Conservation (phyloP, 2,329 filamentous ascomycete genomes). For the Chalara sp. region DNA sequence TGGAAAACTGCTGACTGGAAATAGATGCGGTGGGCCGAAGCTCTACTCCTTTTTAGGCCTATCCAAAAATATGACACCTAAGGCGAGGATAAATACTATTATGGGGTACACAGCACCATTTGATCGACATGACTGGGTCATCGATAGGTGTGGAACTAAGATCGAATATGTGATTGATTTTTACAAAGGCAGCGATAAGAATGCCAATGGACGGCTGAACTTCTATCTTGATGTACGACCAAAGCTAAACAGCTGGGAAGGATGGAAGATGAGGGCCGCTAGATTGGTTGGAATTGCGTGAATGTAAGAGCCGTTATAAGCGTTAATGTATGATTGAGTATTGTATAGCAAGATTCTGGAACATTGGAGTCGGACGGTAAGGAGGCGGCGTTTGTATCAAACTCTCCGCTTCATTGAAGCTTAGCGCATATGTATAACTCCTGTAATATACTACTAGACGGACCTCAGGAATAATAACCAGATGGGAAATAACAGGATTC, state of each 20-base stretch:
- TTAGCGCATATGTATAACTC: too few species aligned
- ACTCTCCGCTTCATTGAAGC: too few species aligned
- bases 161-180: constrained; percentile 98
- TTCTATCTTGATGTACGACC: constrained; percentile 64
- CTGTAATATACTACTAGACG: too few species aligned
- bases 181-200: constrained; percentile 60
- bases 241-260: constrained; percentile 63
- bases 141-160: constrained; percentile 79
- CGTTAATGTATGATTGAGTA: neutral
- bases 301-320: neutral
- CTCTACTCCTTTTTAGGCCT: constrained; percentile 79
- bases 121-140: constrained; percentile 94
- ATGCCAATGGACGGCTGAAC: constrained; percentile 40
- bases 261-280: constrained; percentile 57
- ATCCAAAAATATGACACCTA: constrained; percentile 65
- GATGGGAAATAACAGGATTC: too few species aligned
- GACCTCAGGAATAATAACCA: too few species aligned
- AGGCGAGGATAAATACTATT: constrained; percentile 73
- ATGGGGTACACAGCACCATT: constrained; percentile 90
- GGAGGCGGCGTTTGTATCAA: too few species aligned
- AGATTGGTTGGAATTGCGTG: constrained; percentile 44
- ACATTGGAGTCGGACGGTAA: too few species aligned
- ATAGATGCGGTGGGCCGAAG: constrained; percentile 67
- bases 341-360: too few species aligned
- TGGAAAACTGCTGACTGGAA: neutral